Evolutionary conservation across 345 rosid species (phyloP).

Genomic region (Populus ilicifolia): DNA sequence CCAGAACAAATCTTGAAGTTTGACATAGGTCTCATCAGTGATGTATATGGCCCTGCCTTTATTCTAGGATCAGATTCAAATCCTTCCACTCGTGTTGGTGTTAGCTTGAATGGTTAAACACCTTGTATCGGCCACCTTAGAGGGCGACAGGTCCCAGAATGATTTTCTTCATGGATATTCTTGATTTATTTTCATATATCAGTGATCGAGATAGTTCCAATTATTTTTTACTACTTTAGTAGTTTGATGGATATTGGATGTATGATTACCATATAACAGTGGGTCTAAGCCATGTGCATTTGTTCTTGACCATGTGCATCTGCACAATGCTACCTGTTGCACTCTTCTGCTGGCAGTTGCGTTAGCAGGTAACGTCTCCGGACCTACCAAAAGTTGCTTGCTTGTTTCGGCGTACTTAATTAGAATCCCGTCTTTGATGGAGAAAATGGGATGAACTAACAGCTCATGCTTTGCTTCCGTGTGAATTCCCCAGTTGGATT

Average conservation of each 20-base stretch:
- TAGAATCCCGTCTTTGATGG: not conserved
- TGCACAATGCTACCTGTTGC: constrained; percentile 7
- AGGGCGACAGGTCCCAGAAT: not conserved
- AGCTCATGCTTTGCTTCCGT: not conserved
- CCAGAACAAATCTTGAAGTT: not conserved
- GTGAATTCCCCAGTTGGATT: not conserved
- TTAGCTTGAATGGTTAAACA: constrained; percentile 4
- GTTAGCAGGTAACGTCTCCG: constrained; percentile 10
- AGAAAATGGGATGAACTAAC: not conserved
- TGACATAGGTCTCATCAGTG: not conserved
- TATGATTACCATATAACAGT: not conserved
- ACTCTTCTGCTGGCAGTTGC: constrained; percentile 25
- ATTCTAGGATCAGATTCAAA: not conserved
- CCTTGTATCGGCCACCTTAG: not conserved
- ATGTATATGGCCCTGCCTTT: not conserved
- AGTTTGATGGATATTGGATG: not conserved
- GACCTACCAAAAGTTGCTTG: constrained; percentile 13
- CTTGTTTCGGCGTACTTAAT: not conserved
- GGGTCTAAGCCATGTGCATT: constrained; percentile 32
- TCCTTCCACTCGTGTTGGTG: not conserved
- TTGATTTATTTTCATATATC: not conserved
- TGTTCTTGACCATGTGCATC: constrained; percentile 34
- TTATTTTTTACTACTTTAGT: constrained; percentile 5
- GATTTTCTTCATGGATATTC: not conserved
- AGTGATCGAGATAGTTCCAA: constrained; percentile 6